Conservation (phyloP, 2,329 filamentous ascomycete genomes). For the Chaetomiaceae sp. region DNA sequence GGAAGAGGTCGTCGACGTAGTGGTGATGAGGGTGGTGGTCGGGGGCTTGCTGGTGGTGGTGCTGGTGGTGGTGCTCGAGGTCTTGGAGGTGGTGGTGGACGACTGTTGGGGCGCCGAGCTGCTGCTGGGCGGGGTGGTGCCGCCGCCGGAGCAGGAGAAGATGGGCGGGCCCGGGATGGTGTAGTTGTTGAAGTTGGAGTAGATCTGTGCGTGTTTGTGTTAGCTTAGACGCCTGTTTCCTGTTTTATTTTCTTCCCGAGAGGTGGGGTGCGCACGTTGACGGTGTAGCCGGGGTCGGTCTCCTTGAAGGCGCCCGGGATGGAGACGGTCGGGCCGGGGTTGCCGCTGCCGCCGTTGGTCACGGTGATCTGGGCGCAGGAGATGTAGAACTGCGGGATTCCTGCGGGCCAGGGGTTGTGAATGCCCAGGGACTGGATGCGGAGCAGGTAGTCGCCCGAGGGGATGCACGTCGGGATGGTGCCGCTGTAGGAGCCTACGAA, state of each 20-base stretch:
- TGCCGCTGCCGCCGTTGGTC: constrained; percentile 35
- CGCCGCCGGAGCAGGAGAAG: constrained; percentile 20
- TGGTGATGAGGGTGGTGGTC: constrained; percentile 13
- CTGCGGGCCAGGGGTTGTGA: constrained; percentile 40
- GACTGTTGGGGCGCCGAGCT: too few species aligned
- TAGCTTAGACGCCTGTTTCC: too few species aligned
- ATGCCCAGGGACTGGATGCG: constrained; percentile 58
- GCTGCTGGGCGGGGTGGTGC: background rate
- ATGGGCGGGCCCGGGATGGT: constrained; percentile 25
- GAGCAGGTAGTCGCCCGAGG: constrained; percentile 55
- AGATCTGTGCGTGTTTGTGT: constrained; percentile 19
- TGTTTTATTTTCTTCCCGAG: too few species aligned
- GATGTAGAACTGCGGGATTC: constrained; percentile 34
- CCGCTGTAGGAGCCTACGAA: constrained; percentile 29
- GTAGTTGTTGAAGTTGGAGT: constrained; percentile 25
- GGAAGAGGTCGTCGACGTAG: constrained; percentile 6
- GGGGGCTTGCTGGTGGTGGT: background rate
- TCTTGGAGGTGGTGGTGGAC: too few species aligned
- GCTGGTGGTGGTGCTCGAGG: background rate
- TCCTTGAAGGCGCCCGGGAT: constrained; percentile 42
- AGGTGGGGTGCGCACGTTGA: constrained; percentile 32
- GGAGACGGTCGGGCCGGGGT: constrained; percentile 29
- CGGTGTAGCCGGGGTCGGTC: constrained; percentile 42
- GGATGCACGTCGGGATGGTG: constrained; percentile 48
- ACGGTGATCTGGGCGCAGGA: constrained; percentile 34